Evolutionary conservation across 208 protist species (phyloP), one percentile per base, ranked within the genome.

Genomic region (Leishmania gerbilli): DNA sequence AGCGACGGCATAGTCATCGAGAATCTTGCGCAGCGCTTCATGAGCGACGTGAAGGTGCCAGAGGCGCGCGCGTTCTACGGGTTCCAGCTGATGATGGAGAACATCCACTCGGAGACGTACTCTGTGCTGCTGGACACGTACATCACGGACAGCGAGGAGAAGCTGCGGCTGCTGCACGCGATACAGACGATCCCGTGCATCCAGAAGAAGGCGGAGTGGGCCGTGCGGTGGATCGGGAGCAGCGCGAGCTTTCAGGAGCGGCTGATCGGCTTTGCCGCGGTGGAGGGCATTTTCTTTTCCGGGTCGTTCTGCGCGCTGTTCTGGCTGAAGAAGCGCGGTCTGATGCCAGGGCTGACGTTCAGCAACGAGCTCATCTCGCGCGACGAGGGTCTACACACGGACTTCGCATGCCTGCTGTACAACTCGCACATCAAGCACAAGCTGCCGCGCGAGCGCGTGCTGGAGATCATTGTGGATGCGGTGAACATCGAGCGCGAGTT

Each of bases 281-380:
- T 99, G 24, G 99, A 99, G 88, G 99, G 99, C 87, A 99, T 99
- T 85, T 99, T 99, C 95, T 99, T 99, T 91, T 98, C 93, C 64
- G 99, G 99, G 60, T 98, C 93, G 42, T 99, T 99, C 93, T 99
- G 99, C 86, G 91, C 98, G 34, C 98, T 99, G 67, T 99, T 99
- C 91, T 99, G 99, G 99, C 86, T 99, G 65, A 99, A 99, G 98
- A 99, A 99, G 92, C 95, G 99, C 76, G 99, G 98, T 27, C 85
- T 99, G 80, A 99, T 99, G 99, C 99, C 99, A 1, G 99, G 99
- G 27, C 97, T 99, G 55, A 99, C 98, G 40, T 99, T 99, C 91
- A 99, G 95, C 77, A 99, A 99, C 90, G 99, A 99, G 92, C 93
- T 99, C 19, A 99, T 99, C 85, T 98, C 94, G 79, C 93, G 99